phyloP scores from a whole-genome alignment of 345 rosid species.

The Salix exigua region DNA sequence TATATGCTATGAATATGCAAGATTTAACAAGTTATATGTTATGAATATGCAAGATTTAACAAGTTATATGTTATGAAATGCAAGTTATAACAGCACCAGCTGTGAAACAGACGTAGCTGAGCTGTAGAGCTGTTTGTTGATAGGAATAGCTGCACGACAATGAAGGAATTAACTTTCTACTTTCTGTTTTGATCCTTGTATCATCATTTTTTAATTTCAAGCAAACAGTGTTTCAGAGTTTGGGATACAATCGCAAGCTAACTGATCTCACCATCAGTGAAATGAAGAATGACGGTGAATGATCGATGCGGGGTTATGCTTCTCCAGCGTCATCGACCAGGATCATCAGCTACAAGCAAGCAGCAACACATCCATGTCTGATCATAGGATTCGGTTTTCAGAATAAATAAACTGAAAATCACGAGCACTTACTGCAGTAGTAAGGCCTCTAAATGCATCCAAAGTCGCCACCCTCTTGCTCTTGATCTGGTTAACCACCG shows the following conservation, averaged over 20 bases:
- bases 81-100: slow-evolving; percentile 65
- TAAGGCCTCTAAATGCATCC: slow-evolving; percentile 66
- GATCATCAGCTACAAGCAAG: slow-evolving; percentile 47
- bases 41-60: too few species aligned
- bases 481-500: slow-evolving; percentile 22
- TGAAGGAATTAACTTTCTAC: neutral
- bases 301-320: slow-evolving; percentile 50
- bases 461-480: slow-evolving; percentile 52
- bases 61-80: too few species aligned
- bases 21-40: too few species aligned
- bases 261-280: slow-evolving; percentile 46
- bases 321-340: slow-evolving; percentile 57
- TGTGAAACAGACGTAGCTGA: slow-evolving; percentile 60
- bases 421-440: slow-evolving; percentile 37
- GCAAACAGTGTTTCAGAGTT: neutral
- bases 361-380: neutral
- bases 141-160: slow-evolving; percentile 53
- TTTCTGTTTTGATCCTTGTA: neutral
- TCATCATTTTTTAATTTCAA: neutral
- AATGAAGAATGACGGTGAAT: slow-evolving; percentile 58
- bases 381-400: too few species aligned
- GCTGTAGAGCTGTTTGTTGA: slow-evolving; percentile 68
- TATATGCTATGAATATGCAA: too few species aligned
- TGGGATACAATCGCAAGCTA: neutral
- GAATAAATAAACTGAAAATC: neutral